Conservation (phyloP, 495 filamentous ascomycete genomes). For the Podospora conica region DNA sequence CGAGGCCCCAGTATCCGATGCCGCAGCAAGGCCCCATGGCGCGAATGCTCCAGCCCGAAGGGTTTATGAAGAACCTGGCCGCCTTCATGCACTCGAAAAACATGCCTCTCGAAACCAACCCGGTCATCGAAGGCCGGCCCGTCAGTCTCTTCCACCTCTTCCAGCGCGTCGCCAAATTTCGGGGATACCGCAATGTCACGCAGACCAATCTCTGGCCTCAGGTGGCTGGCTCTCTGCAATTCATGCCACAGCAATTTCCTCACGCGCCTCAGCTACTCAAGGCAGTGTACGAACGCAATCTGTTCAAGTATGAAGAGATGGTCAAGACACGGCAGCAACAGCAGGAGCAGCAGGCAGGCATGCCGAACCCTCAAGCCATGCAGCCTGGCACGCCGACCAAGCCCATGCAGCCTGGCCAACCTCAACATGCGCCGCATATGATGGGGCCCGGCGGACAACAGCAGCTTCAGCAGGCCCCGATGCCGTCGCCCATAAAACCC, state of each 20-base stretch:
- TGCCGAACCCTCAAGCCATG: slow-evolving; percentile 19
- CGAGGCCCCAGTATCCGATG: slow-evolving; percentile 34
- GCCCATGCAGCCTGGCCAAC: slow-evolving; percentile 34
- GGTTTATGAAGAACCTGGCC: slow-evolving; percentile 68
- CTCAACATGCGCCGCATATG: slow-evolving; percentile 40
- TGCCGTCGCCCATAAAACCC: slow-evolving; percentile 48
- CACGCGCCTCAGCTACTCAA: slow-evolving; percentile 62
- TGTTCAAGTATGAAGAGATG: slow-evolving; percentile 68
- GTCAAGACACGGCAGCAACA: slow-evolving; percentile 54
- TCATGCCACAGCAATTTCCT: slow-evolving; percentile 59
- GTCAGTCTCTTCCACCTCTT: slow-evolving; percentile 72
- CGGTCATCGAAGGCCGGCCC: slow-evolving; percentile 60
- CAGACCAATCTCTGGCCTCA: slow-evolving; percentile 63
- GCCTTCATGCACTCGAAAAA: slow-evolving; percentile 65
- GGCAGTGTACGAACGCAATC: slow-evolving; percentile 64
- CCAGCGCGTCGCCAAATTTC: slow-evolving; percentile 59
- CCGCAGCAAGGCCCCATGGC: slow-evolving; percentile 22
- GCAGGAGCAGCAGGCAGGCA: slow-evolving; percentile 29
- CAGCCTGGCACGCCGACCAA: slow-evolving; percentile 36
- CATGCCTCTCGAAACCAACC: slow-evolving; percentile 62
- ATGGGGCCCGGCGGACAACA: slow-evolving; percentile 42
- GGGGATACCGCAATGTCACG: slow-evolving; percentile 70
- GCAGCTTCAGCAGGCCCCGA: slow-evolving; percentile 43
- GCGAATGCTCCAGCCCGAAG: slow-evolving; percentile 45
- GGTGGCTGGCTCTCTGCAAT: slow-evolving; percentile 61